These are phyloP conservation scores for Gaultheria prostrata DNA, from an alignment of 148 eudicot species.

Conservation along the genomic window DNA sequence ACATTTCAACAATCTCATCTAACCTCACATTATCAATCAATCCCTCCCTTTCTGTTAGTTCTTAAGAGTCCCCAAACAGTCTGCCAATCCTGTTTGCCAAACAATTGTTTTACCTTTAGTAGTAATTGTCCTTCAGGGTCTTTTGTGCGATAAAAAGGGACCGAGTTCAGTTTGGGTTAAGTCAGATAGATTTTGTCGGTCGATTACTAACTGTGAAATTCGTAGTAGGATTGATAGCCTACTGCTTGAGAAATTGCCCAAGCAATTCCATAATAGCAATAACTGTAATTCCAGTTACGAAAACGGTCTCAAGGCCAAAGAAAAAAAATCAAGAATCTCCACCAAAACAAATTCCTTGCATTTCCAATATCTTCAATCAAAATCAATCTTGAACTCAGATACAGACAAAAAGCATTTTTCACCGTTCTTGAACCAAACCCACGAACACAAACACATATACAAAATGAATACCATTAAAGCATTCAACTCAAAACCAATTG, in stretches of 20 bases:
- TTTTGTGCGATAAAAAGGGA: background rate
- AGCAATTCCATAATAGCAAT: background rate
- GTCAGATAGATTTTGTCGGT: background rate
- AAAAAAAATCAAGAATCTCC: background rate
- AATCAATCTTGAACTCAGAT: background rate
- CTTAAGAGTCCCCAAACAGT: background rate
- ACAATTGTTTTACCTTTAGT: background rate
- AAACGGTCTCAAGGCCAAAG: background rate
- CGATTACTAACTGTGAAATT: background rate
- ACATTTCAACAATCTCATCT: background rate
- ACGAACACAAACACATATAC: background rate
- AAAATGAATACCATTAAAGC: background rate
- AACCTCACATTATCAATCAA: background rate
- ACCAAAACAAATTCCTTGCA: background rate
- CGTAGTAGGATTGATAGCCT: background rate
- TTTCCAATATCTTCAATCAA: background rate
- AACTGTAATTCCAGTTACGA: background rate
- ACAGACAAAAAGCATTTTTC: background rate
- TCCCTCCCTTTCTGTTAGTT: background rate
- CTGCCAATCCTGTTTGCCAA: background rate
- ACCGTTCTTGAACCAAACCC: background rate
- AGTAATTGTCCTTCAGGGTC: background rate
- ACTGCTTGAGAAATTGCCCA: background rate
- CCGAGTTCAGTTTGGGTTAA: background rate
- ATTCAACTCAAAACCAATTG: too few relatives aligned